These are phyloP conservation scores for Aegilops sharonensis DNA, from an alignment of 176 grass and related monocot species.

Conservation along the genomic window DNA sequence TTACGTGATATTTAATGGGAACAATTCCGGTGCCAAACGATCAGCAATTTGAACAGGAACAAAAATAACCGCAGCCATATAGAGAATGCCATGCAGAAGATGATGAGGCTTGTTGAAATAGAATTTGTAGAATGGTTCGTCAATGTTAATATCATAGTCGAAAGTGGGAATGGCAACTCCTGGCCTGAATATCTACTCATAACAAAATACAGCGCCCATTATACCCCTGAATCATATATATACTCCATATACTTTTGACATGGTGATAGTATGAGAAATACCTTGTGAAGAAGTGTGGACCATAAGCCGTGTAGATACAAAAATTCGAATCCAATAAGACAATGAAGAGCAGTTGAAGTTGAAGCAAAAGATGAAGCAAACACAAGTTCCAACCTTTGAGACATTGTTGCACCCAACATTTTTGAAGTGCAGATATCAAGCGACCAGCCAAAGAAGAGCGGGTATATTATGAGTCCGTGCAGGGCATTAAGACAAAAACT, in stretches of 20 bases:
- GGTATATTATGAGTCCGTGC: neutral
- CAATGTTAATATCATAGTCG: neutral
- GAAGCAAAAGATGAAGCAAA: slow-evolving; percentile 33
- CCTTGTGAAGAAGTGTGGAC: slow-evolving; percentile 2
- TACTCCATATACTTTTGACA: neutral
- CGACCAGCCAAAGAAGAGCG: slow-evolving; percentile 29
- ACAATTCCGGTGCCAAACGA: slow-evolving; percentile 10
- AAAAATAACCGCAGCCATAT: slow-evolving; percentile 22
- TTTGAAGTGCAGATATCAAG: slow-evolving; percentile 39
- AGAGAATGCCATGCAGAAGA: neutral
- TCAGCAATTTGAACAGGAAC: slow-evolving; percentile 33
- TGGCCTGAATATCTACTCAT: slow-evolving; percentile 10
- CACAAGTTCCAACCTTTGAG: slow-evolving; percentile 21
- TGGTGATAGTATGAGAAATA: neutral
- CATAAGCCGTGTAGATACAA: neutral
- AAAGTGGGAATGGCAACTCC: slow-evolving; percentile 13
- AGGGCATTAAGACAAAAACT: slow-evolving; percentile 30
- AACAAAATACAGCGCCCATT: neutral
- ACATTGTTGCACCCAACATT: slow-evolving; percentile 21
- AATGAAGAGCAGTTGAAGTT: slow-evolving; percentile 35
- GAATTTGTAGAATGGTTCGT: slow-evolving; percentile 19
- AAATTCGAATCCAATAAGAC: slow-evolving; percentile 24
- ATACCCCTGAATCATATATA: neutral
- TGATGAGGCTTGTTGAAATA: neutral
- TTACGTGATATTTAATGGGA: slow-evolving; percentile 36